Percentiles rank a stretch among this genome's conserved stretches.
These are phyloP conservation scores for Nemania abortiva DNA, from an alignment of 2,329 filamentous ascomycete genomes.

Conservation along the genomic window DNA sequence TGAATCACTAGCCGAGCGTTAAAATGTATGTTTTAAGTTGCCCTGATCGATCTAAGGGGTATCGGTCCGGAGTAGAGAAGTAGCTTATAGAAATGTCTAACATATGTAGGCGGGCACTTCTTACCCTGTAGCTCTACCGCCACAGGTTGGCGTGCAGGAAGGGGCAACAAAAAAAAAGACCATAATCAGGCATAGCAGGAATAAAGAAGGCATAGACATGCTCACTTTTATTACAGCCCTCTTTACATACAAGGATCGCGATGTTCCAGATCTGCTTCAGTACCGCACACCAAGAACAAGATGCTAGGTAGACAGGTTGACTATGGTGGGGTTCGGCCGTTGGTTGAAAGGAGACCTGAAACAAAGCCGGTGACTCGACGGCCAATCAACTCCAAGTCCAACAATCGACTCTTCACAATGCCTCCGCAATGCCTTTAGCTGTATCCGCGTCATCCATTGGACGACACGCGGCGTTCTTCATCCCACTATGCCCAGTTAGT, in stretches of 20 bases:
- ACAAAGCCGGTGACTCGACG: slow-evolving; percentile 44
- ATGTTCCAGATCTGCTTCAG: slow-evolving; percentile 30
- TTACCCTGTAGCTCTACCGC: no score
- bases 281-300: not conserved
- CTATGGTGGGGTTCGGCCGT: slow-evolving; percentile 31
- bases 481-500: not conserved
- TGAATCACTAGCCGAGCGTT: slow-evolving; percentile 10
- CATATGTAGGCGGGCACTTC: not conserved
- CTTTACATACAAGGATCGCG: slow-evolving; percentile 21
- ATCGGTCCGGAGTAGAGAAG: no score
- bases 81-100: not conserved
- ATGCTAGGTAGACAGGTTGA: not conserved
- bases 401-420: slow-evolving; percentile 43
- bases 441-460: slow-evolving; percentile 28
- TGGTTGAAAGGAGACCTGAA: slow-evolving; percentile 45
- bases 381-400: slow-evolving; percentile 46
- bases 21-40: slow-evolving; percentile 4
- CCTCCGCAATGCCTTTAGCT: slow-evolving; percentile 41
- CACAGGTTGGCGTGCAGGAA: no score
- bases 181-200: not conserved
- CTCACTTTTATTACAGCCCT: slow-evolving; percentile 12
- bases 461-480: slow-evolving; percentile 11
- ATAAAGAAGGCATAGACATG: not conserved
- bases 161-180: no score
- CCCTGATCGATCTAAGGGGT: not conserved